Conservation (phyloP, 1,284 basidiomycete genomes). For the Rugosomyces carneus region DNA sequence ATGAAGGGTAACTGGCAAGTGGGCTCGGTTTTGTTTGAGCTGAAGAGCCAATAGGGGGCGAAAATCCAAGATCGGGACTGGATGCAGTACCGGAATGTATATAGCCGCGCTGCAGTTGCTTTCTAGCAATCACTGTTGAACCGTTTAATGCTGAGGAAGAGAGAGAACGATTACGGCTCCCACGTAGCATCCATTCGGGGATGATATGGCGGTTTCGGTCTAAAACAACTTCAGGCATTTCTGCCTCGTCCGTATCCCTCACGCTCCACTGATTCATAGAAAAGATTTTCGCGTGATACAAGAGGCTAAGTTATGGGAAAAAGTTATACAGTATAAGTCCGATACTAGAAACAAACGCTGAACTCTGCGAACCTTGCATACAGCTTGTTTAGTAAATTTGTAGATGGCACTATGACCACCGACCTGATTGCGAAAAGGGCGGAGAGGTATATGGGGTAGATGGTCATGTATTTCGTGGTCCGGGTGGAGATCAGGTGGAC, state of each 20-base stretch:
- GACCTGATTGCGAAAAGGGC: constrained; percentile 96
- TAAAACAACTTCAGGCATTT: constrained; percentile 86
- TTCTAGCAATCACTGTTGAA: constrained; percentile 24
- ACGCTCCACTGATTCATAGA: constrained; percentile 95
- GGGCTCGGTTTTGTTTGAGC: constrained; percentile 33
- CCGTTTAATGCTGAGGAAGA: constrained; percentile 39
- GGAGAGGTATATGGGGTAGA: constrained; percentile 87
- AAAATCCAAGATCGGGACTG: constrained; percentile 52
- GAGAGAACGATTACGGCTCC: constrained; percentile 45
- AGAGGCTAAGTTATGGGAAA: constrained; percentile 60
- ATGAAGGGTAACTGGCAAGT: constrained; percentile 33
- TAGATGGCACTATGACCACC: constrained; percentile 97
- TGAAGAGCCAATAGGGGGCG: constrained; percentile 18
- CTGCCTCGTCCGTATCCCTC: constrained; percentile 69
- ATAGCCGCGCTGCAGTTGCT: constrained; percentile 33
- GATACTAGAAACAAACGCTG: constrained; percentile 12
- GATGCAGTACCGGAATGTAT: constrained; percentile 51
- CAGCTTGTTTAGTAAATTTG: constrained; percentile 95
- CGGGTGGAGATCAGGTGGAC: constrained; percentile 34
- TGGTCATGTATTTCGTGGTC: constrained; percentile 42
- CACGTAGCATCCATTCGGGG: constrained; percentile 83
- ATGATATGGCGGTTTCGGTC: constrained; percentile 95
- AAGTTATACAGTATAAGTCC: constrained; percentile 20
- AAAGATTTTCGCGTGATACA: constrained; percentile 93
- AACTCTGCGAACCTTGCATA: constrained; percentile 79